phyloP scores from a whole-genome alignment of 441 rosid genomes.

The Mallotus repandus region DNA sequence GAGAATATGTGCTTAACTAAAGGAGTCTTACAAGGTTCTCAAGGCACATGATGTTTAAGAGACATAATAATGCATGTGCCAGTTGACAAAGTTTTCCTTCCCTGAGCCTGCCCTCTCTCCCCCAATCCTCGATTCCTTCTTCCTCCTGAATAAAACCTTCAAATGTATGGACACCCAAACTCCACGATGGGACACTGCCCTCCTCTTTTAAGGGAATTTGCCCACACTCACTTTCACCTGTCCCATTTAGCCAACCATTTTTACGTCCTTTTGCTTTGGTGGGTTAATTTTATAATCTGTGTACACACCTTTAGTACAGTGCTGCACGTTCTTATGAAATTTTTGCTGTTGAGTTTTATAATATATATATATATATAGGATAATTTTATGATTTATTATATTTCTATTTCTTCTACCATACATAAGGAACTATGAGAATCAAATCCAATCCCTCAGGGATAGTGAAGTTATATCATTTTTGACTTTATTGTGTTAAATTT shows the following conservation, averaged over 20 bases:
- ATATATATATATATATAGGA: too few species aligned
- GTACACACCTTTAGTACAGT: too few species aligned
- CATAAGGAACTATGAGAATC: too few species aligned
- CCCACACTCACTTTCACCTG: neutral
- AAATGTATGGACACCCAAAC: conserved; percentile 35
- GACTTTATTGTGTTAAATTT: too few species aligned
- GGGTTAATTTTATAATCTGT: too few species aligned
- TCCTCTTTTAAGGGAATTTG: conserved; percentile 24
- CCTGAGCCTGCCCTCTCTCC: neutral
- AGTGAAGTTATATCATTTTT: too few species aligned
- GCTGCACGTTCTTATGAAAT: too few species aligned
- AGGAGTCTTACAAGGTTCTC: conserved; percentile 13
- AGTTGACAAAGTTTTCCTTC: neutral
- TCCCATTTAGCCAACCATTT: conserved; percentile 2
- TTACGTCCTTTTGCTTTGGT: too few species aligned
- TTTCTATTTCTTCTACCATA: too few species aligned
- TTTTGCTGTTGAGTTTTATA: too few species aligned
- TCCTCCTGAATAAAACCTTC: neutral
- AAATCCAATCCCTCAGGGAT: too few species aligned
- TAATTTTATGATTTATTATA: too few species aligned
- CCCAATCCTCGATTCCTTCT: neutral
- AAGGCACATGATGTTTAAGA: conserved; percentile 28
- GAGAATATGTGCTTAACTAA: conserved; percentile 30
- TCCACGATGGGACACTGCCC: conserved; percentile 32
- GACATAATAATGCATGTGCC: conserved; percentile 23